Conservation (phyloP, 176 grass and related monocot species). For the Urochloa ruziziensis region DNA sequence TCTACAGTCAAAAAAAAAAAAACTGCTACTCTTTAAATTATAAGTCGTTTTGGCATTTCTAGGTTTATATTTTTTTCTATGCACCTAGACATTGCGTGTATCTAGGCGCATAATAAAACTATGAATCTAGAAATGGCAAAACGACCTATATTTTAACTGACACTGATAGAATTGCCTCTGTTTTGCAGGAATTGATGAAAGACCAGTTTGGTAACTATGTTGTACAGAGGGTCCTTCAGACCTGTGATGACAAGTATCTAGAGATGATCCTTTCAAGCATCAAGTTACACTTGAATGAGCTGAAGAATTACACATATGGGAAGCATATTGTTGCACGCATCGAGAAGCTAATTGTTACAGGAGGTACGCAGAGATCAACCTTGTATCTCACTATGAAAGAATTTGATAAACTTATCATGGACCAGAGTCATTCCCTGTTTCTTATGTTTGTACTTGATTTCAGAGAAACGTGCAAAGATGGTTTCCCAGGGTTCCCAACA, state of each 20-base stretch:
- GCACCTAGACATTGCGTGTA: too few relatives aligned
- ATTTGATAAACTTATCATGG: background rate
- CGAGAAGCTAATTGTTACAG: conserved; percentile 83
- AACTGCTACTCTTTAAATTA: too few relatives aligned
- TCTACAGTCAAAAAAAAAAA: too few relatives aligned
- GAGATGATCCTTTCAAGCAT: conserved; percentile 84
- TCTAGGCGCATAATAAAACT: too few relatives aligned
- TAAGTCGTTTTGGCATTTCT: too few relatives aligned
- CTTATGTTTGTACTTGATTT: background rate
- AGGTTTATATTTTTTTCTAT: too few relatives aligned
- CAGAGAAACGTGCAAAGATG: conserved; percentile 44
- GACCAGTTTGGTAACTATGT: conserved; percentile 99
- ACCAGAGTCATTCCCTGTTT: background rate
- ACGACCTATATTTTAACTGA: background rate
- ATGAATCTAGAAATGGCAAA: too few relatives aligned
- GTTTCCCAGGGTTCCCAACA: conserved; percentile 15
- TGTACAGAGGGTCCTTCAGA: conserved; percentile 90
- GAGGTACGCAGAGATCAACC: conserved; percentile 46
- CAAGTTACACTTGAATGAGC: conserved; percentile 82
- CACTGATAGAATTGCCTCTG: background rate
- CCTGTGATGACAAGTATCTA: conserved; percentile 82
- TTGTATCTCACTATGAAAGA: background rate
- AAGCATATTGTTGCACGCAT: conserved; percentile 94
- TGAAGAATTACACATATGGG: conserved; percentile 94
- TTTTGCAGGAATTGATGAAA: conserved; percentile 85